Conservation (phyloP, 768 basidiomycete species). For the Aureoboletus auriporus region DNA sequence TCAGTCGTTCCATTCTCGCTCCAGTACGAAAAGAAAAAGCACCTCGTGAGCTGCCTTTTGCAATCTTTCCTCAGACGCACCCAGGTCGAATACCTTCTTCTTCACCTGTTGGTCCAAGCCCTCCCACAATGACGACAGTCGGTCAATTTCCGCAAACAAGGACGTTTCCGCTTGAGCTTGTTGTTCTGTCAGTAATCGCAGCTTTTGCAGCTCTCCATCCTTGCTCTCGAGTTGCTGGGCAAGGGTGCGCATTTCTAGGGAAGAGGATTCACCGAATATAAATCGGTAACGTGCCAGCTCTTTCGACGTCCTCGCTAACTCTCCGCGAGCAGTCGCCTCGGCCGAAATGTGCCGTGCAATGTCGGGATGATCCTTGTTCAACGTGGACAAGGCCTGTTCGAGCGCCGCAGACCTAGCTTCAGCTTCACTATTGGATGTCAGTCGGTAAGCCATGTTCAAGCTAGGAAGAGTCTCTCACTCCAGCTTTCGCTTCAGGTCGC, state of each 20-base stretch:
- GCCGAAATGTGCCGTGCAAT: constrained; percentile 43
- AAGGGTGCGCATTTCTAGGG: constrained; percentile 50
- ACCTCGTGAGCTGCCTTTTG: constrained; percentile 68
- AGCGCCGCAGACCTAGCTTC: constrained; percentile 48
- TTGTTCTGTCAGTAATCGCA: constrained; percentile 63
- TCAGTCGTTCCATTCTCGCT: not conserved
- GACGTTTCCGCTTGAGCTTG: constrained; percentile 66
- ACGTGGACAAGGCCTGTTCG: constrained; percentile 43
- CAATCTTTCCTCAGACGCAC: constrained; percentile 67
- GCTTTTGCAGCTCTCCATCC: constrained; percentile 60
- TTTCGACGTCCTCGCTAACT: constrained; percentile 40
- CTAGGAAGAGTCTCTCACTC: constrained; percentile 38
- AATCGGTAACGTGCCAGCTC: constrained; percentile 60
- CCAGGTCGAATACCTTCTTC: constrained; percentile 83
- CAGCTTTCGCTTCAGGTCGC: constrained; percentile 50
- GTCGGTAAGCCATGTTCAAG: not conserved
- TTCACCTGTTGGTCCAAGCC: constrained; percentile 73
- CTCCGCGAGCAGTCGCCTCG: constrained; percentile 48
- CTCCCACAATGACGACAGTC: constrained; percentile 85
- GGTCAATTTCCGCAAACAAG: constrained; percentile 81
- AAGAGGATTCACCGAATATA: constrained; percentile 55
- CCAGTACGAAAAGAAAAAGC: constrained; percentile 19
- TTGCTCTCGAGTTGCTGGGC: constrained; percentile 55
- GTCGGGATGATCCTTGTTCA: constrained; percentile 52
- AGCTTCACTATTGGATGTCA: constrained; percentile 41